A percentile compares a stretch with the other conserved stretches of the same genome.
These are phyloP conservation scores for Polyrhizophydium stewartii DNA, from an alignment of 371 early-diverging fungal genomes.

Conservation along the genomic window DNA sequence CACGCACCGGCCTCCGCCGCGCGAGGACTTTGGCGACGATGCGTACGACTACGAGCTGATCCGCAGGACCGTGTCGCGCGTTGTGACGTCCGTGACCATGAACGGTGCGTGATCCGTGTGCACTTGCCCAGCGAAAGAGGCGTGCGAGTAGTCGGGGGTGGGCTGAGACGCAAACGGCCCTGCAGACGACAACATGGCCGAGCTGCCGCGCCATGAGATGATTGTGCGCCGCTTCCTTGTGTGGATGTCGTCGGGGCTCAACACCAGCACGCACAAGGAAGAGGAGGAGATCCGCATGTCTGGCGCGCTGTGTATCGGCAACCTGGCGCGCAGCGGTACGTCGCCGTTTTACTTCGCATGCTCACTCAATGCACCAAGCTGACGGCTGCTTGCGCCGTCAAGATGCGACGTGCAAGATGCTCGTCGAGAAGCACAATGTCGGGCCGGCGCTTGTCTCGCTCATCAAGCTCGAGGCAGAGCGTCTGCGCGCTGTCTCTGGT, in stretches of 20 bases:
- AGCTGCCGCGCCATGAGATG: slow-evolving; percentile 21
- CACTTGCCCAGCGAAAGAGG: not conserved
- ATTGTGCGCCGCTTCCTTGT: slow-evolving; percentile 33
- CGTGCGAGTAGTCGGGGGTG: not conserved
- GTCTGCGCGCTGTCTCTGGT: slow-evolving; percentile 4
- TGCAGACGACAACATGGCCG: slow-evolving; percentile 41
- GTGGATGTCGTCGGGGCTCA: slow-evolving; percentile 37
- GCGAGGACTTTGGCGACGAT: slow-evolving; percentile 9
- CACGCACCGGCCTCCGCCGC: not conserved
- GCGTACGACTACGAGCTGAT: slow-evolving; percentile 21
- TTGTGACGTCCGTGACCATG: slow-evolving; percentile 43
- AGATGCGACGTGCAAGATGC: slow-evolving; percentile 36
- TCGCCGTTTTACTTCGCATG: too few relatives aligned
- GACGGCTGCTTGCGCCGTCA: not conserved
- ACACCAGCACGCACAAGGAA: slow-evolving; percentile 13
- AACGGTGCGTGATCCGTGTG: slow-evolving; percentile 30
- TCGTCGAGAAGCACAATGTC: slow-evolving; percentile 30
- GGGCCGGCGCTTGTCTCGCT: slow-evolving; percentile 31
- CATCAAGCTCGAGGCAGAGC: slow-evolving; percentile 26
- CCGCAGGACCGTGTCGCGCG: slow-evolving; percentile 31
- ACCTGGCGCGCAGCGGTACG: slow-evolving; percentile 44
- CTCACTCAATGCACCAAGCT: too few relatives aligned
- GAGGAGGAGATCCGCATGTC: slow-evolving; percentile 50
- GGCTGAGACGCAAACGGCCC: not conserved
- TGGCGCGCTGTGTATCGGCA: slow-evolving; percentile 48